Percentiles rank a stretch among this genome's conserved stretches.
These are phyloP conservation scores for Termitomyces sp. DNA, from an alignment of 768 basidiomycete genomes.

Conservation along the genomic window DNA sequence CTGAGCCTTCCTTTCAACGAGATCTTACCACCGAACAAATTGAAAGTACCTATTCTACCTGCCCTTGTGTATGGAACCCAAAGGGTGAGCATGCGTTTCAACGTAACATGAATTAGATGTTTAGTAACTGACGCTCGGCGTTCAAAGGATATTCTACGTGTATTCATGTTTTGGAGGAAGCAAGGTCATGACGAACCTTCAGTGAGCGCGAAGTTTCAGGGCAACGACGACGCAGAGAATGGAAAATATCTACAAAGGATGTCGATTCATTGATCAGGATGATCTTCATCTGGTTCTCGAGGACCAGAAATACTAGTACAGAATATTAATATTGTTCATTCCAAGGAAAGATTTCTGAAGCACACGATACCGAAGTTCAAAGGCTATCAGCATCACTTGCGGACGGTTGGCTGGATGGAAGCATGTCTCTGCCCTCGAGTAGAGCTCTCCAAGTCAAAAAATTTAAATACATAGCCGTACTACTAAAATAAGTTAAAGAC, in stretches of 20 bases:
- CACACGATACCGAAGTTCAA: neutral
- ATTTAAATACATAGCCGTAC: too few relatives aligned
- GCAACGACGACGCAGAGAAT: neutral
- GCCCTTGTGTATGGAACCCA: neutral
- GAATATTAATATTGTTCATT: neutral
- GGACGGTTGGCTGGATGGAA: too few relatives aligned
- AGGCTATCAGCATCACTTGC: too few relatives aligned
- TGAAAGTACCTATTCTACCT: neutral
- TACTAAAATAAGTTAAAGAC: too few relatives aligned
- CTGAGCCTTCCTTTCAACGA: too few relatives aligned
- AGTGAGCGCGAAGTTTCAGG: too few relatives aligned
- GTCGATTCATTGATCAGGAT: neutral
- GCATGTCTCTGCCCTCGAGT: too few relatives aligned
- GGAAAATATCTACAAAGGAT: neutral
- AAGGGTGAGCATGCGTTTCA: neutral
- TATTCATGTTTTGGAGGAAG: neutral
- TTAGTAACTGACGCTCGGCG: neutral
- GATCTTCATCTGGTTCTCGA: neutral
- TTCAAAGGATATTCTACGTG: neutral
- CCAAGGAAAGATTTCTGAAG: neutral
- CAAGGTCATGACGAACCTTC: neutral
- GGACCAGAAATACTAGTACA: neutral
- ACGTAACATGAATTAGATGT: too few relatives aligned
- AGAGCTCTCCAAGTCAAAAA: too few relatives aligned
- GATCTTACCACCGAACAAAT: too few relatives aligned